phyloP scores from a whole-genome alignment of 805 yeast genomes.

The Blastobotrys muscicola region DNA sequence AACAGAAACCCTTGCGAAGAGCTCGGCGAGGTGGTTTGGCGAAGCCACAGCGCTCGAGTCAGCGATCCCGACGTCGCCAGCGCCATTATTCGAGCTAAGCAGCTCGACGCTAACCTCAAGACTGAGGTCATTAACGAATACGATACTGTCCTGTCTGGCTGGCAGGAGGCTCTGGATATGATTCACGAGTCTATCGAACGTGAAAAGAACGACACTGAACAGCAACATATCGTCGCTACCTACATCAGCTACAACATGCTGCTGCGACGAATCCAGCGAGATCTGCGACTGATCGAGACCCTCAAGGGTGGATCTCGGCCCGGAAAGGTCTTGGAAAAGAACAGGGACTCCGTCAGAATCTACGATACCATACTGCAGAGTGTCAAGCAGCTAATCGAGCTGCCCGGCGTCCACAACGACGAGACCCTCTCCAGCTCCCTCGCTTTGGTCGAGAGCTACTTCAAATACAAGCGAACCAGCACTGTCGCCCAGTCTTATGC shows the following conservation, averaged over 20 bases:
- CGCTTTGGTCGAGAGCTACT: slow-evolving; percentile 39
- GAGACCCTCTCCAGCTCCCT: slow-evolving; percentile 54
- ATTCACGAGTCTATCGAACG: slow-evolving; percentile 47
- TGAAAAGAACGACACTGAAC: slow-evolving; percentile 53
- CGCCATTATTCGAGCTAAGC: slow-evolving; percentile 23
- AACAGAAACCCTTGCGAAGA: slow-evolving; percentile 18
- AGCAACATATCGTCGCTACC: slow-evolving; percentile 64
- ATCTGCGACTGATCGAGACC: slow-evolving; percentile 34
- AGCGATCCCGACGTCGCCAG: slow-evolving; percentile 64
- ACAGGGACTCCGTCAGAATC: slow-evolving; percentile 37
- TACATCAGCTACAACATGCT: slow-evolving; percentile 62
- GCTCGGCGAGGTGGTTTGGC: slow-evolving; percentile 44
- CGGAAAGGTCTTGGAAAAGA: slow-evolving; percentile 4
- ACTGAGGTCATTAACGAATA: slow-evolving; percentile 36
- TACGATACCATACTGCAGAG: slow-evolving; percentile 44
- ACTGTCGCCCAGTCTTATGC: slow-evolving; percentile 33
- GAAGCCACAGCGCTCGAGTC: slow-evolving; percentile 53
- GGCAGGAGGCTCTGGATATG: slow-evolving; percentile 60
- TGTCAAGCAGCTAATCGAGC: slow-evolving; percentile 52
- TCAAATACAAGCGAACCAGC: slow-evolving; percentile 34
- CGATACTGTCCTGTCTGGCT: slow-evolving; percentile 48
- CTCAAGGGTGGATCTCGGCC: slow-evolving; percentile 11
- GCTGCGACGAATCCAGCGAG: slow-evolving; percentile 65
- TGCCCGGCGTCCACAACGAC: slow-evolving; percentile 90
- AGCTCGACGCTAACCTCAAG: slow-evolving; percentile 18